Conservation (phyloP, 306 rosid species). For the Cotoneaster glaucophyllus region DNA sequence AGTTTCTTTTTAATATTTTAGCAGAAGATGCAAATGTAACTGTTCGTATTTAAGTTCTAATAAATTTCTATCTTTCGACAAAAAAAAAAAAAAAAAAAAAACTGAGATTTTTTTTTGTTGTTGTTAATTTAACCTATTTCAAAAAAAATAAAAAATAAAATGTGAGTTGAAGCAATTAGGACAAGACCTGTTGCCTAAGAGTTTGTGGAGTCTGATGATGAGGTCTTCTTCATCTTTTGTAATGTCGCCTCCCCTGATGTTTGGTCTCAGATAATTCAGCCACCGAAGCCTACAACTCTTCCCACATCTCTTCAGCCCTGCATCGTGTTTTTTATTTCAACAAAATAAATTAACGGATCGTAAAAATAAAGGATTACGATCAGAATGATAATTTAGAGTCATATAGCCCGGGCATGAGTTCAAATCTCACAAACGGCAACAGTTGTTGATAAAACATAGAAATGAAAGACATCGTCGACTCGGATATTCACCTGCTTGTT, state of each 20-base stretch:
- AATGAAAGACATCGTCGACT: not conserved
- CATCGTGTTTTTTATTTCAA: not conserved
- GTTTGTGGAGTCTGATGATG: conserved; percentile 33
- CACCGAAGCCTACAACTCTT: conserved; percentile 39
- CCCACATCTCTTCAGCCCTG: conserved; percentile 38
- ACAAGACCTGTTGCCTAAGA: conserved; percentile 27
- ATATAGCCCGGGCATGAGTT: not conserved
- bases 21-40: no score
- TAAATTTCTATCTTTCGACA: no score
- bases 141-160: no score
- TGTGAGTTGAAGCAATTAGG: not conserved
- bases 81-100: no score
- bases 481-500: conserved; percentile 19
- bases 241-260: conserved; percentile 30
- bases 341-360: not conserved
- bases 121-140: no score
- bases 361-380: no score
- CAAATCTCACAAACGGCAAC: not conserved
- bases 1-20: no score
- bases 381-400: no score
- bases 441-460: not conserved
- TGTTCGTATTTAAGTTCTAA: no score
- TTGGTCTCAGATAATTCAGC: conserved; percentile 37
- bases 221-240: conserved; percentile 37
- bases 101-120: no score